A percentile compares a stretch with the other conserved stretches of the same genome.
Conservation (phyloP, 2,329 filamentous ascomycete species). For the Botrytis medusae region DNA sequence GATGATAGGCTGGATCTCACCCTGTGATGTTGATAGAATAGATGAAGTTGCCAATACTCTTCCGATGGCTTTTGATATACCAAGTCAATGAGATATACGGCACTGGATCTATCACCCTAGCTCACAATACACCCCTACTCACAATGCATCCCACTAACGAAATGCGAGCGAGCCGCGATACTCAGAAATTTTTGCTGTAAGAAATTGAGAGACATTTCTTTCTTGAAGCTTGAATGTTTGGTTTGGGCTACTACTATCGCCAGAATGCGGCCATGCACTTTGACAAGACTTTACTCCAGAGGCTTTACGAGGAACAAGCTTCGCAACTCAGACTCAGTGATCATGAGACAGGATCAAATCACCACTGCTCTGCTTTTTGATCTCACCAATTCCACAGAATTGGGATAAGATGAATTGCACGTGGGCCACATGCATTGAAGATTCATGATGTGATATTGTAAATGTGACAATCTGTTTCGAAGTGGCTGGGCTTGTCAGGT, state of each 20-base stretch:
- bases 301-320: conserved; percentile 9
- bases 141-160: background rate
- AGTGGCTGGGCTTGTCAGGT: conserved; percentile 4
- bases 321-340: conserved; percentile 2
- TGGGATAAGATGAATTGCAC: background rate
- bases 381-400: background rate
- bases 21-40: background rate
- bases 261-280: conserved; percentile 1
- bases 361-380: background rate
- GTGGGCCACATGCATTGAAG: conserved; percentile 6
- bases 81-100: background rate
- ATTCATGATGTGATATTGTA: background rate
- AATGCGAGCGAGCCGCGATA: conserved; percentile 7
- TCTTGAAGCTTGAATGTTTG: conserved; percentile 1
- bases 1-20: background rate
- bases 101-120: background rate
- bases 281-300: background rate
- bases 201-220: background rate
- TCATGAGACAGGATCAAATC: conserved; percentile 4
- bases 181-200: background rate
- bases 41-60: background rate
- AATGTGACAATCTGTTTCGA: conserved; percentile 3
- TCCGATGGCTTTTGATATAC: conserved; percentile 4
- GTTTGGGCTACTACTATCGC: background rate
- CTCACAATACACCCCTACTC: background rate